Evolutionary conservation across 1,139 yeast genomes (phyloP), one percentile per base, ranked within the genome.

Genomic region (Kodamaea plutei): DNA sequence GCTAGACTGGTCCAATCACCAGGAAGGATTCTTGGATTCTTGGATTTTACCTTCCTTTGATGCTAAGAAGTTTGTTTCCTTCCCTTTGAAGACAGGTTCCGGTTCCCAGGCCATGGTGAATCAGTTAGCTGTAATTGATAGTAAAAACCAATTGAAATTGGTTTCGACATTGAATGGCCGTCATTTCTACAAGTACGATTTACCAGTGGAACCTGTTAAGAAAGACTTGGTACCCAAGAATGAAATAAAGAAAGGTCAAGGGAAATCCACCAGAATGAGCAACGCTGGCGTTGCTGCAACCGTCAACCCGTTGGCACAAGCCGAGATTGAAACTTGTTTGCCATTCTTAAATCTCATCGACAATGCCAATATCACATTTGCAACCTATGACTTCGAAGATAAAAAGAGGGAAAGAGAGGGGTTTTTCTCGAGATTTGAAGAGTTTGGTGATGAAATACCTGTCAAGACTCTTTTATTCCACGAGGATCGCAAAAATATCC

Each of bases 271-370:
- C 3, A 9, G 20, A 20, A 8, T 18, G 8, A 8, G 13, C 4
- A 12, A 21, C 14, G 23, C 23, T 10, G 23, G 12, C 16, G 28
- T 13, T 30, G 15, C 23, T 10, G 19, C 13, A 7, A 25, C 12
- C 20, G 23, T 38, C 13, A 44, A 41, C 30, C 79, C 83, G 1
- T 52, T 79, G 23, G 68, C 82, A 0, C 74, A 74, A 38, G 73
- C 77, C 23, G 88, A 80, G 48, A 71, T 81, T 35, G 85, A 80
- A 41, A 75, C 87, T 0, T 73, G 82, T 43, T 58, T 64, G 13
- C 81, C 84, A 1, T 76, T 64, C 41, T 60, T 71, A 18, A 70
- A 70, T 30, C 48, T 75, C 23, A 68, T 74, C 40, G 68, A 64
- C 30, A 68, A 66, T 40, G 46, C 49, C 21, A 58, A 61, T 31